Base-by-base conservation (phyloP, 805 yeast genomes). In the Lipomyces oligophaga region DNA sequence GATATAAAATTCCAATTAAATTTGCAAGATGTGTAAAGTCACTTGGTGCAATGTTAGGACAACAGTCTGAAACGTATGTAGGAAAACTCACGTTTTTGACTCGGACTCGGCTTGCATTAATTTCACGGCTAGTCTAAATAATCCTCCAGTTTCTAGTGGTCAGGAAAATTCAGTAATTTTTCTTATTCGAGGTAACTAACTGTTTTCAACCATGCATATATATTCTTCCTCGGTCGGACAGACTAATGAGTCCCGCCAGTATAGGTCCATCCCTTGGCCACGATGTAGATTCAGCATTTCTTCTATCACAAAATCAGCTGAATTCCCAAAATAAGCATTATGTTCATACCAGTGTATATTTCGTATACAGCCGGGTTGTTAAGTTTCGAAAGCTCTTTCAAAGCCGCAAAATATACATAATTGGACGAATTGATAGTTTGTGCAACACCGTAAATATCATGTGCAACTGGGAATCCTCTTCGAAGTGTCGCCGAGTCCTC, bases 221-320 rank as follows among this genome's bases (percentile, higher is more conserved):
- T 89, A 89, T 59, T 85, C 79, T 1, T 65, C 62, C 49, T 80
- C 83, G 3, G 70, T 68, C 0, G 93, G 93, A 38, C 82, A 72
- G 1, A 61, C 60, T 26, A 71, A 59, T 24, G 73, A 68, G 46
- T 87, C 95, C 52, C 97, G 71, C 96, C 97, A 89, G 63, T 80
- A 83, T 18, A 89, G 73, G 58, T 89, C 97, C 49, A 83, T 65
- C 0, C 95, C 94, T 68, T 89, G 97, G 4, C 97, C 97, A 38
- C 83, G 73, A 62, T 89, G 97, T 47, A 89, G 67, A 59, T 83
- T 81, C 42, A 85, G 63, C 78, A 89, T 71, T 58, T 89, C 96
- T 41, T 84, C 84, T 49, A 78, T 71, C 49, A 80, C 74, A 1
- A 80, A 69, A 65, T 13, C 64, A 70, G 40, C 55, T 54, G 19